Conservation (phyloP, 2,329 filamentous ascomycete genomes). For the Venturia nashicola region DNA sequence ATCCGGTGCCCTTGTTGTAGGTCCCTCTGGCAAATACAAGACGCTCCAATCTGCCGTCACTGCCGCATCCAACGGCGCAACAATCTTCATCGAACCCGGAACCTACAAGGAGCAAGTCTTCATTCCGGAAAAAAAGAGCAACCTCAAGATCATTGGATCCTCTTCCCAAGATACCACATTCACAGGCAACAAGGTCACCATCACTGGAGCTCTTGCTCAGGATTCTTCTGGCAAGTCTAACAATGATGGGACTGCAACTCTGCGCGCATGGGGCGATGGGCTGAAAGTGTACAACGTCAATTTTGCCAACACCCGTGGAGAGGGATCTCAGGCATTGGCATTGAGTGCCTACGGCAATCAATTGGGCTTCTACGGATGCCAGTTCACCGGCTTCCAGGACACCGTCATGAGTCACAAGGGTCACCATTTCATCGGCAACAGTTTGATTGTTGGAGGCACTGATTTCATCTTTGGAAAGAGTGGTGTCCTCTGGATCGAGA, state of each 20-base stretch:
- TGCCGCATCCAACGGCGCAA: conserved; percentile 38
- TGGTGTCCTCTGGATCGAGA: conserved; percentile 40
- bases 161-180: conserved; percentile 42
- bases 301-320: conserved; percentile 36
- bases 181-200: conserved; percentile 44
- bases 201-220: conserved; percentile 35
- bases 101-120: conserved; percentile 51
- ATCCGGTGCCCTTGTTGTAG: conserved; percentile 38
- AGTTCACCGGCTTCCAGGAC: conserved; percentile 45
- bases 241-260: conserved; percentile 43
- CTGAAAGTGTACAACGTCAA: conserved; percentile 54
- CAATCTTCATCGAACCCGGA: conserved; percentile 50
- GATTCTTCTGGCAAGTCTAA: conserved; percentile 27
- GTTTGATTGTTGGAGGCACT: conserved; percentile 44
- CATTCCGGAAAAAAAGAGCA: conserved; percentile 34
- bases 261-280: conserved; percentile 35
- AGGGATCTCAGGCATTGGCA: conserved; percentile 41
- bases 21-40: conserved; percentile 29
- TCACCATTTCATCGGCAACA: conserved; percentile 42
- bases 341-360: conserved; percentile 37
- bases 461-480: conserved; percentile 49
- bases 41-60: conserved; percentile 46
- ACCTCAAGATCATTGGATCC: conserved; percentile 46
- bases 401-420: conserved; percentile 31
- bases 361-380: conserved; percentile 46